Percentiles rank a stretch among this genome's conserved stretches.
These are phyloP conservation scores for Saposhnikovia divaricata DNA, from an alignment of 129 eudicot species.

Conservation along the genomic window DNA sequence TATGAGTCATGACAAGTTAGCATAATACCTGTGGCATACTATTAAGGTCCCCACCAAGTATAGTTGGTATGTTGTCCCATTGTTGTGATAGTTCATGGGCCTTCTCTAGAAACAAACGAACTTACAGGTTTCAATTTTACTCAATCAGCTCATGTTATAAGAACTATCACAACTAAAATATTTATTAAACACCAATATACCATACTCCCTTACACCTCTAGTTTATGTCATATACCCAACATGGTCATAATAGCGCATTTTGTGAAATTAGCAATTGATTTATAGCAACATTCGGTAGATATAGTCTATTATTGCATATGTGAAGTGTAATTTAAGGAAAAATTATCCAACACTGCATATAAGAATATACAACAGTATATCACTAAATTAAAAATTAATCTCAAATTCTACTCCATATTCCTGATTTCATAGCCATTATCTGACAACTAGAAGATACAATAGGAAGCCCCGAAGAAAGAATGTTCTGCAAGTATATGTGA, in stretches of 20 bases:
- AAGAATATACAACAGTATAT: background rate
- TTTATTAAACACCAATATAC: no score
- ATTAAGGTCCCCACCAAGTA: no score
- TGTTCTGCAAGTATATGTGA: background rate
- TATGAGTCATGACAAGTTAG: no score
- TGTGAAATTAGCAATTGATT: background rate
- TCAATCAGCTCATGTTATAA: no score
- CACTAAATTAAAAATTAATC: background rate
- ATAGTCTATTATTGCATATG: background rate
- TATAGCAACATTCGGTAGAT: background rate
- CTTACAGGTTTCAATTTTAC: no score
- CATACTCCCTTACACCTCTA: no score
- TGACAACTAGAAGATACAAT: background rate
- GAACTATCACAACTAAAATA: no score
- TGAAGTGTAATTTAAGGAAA: background rate
- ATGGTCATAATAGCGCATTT: background rate
- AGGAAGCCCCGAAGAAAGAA: background rate
- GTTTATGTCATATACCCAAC: no score
- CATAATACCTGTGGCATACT: no score
- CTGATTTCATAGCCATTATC: background rate
- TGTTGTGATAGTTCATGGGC: no score
- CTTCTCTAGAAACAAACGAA: no score
- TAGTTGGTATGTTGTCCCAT: no score
- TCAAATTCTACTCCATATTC: background rate
- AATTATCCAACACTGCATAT: background rate